These are phyloP conservation scores for Penicillium sp. DNA, from an alignment of 2,329 filamentous ascomycete genomes.

Conservation along the genomic window DNA sequence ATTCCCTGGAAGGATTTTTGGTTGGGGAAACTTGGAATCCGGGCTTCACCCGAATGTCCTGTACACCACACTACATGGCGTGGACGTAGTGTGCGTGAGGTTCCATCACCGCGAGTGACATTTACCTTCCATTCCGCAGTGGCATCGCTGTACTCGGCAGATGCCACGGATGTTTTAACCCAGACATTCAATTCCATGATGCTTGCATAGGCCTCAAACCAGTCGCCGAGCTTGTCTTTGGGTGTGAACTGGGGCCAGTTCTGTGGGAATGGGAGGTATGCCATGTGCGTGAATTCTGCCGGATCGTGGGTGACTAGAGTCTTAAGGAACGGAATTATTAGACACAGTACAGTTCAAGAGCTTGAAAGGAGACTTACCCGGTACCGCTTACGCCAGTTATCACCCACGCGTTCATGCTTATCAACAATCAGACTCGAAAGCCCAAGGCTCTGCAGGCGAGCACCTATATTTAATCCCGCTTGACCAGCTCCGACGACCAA, in stretches of 20 bases:
- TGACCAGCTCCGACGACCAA: constrained; percentile 48
- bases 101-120: constrained; percentile 27
- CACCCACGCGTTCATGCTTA: constrained; percentile 47
- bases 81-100: constrained; percentile 35
- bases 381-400: constrained; percentile 55
- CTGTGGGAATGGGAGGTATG: constrained; percentile 42
- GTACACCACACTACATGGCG: constrained; percentile 52
- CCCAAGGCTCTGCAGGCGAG: constrained; percentile 43
- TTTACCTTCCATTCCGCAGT: constrained; percentile 42
- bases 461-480: constrained; percentile 44
- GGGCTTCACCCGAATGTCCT: constrained; percentile 46
- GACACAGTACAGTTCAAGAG: background rate
- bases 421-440: constrained; percentile 48
- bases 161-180: constrained; percentile 41
- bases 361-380: constrained; percentile 23
- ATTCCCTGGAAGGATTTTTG: constrained; percentile 45
- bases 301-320: constrained; percentile 40
- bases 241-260: constrained; percentile 47
- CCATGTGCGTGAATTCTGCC: constrained; percentile 41
- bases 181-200: constrained; percentile 53
- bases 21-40: constrained; percentile 43
- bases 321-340: background rate
- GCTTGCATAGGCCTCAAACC: constrained; percentile 51
- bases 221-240: constrained; percentile 51
- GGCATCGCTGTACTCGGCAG: constrained; percentile 41